Evolutionary conservation across 2,329 filamentous ascomycete genomes (phyloP).

Genomic region (Alternaria conjuncta): DNA sequence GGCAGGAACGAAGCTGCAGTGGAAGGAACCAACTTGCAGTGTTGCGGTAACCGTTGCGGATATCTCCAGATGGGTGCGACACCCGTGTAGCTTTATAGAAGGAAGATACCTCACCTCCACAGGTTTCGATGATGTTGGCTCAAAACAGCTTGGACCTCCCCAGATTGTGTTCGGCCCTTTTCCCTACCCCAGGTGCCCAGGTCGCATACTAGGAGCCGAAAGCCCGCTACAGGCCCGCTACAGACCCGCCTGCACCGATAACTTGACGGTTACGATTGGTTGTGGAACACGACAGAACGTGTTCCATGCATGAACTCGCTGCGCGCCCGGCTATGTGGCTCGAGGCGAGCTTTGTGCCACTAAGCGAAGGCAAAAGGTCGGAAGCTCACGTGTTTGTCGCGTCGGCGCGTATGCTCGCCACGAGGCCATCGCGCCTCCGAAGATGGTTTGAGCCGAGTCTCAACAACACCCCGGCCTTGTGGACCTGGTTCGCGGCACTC

Average conservation of each 20-base stretch:
- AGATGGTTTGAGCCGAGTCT: neutral
- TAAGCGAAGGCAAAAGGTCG: constrained; percentile 14
- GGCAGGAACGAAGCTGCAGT: neutral
- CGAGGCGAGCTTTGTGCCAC: constrained; percentile 25
- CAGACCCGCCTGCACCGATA: constrained; percentile 13
- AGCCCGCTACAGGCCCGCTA: constrained; percentile 9
- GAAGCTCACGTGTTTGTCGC: constrained; percentile 8
- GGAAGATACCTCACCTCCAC: constrained; percentile 10
- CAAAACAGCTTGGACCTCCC: constrained; percentile 26
- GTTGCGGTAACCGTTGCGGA: neutral
- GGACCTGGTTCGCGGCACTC: constrained; percentile 1
- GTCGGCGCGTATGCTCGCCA: constrained; percentile 20
- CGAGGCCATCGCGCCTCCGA: constrained; percentile 11
- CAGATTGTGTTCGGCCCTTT: constrained; percentile 29
- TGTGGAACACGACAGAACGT: neutral
- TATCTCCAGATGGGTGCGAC: neutral
- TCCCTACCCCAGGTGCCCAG: constrained; percentile 32
- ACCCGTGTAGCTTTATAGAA: constrained; percentile 34
- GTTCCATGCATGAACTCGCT: constrained; percentile 4
- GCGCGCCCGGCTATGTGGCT: constrained; percentile 18
- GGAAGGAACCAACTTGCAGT: neutral
- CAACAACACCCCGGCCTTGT: constrained; percentile 3
- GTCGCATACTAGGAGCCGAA: constrained; percentile 19
- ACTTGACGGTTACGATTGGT: constrained; percentile 21
- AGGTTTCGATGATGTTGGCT: constrained; percentile 17